Evolutionary conservation across 2,329 filamentous ascomycete species (phyloP).

Genomic region (Tolypocladium inflatum): DNA sequence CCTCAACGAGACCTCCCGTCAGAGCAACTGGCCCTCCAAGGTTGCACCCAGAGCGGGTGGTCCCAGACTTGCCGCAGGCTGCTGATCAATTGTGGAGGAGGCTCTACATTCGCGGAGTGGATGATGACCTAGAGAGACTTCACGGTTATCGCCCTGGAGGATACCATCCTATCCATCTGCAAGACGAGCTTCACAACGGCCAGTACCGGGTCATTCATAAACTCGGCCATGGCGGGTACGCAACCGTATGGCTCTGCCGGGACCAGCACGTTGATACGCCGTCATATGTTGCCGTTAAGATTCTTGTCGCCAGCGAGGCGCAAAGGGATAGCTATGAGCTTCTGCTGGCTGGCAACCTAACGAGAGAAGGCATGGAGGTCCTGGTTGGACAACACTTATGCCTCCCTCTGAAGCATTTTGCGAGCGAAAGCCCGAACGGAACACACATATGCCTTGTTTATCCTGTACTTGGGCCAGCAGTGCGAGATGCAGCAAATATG

Average conservation of each 20-base stretch:
- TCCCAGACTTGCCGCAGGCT: too few relatives aligned
- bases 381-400: background rate
- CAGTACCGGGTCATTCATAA: constrained; percentile 14
- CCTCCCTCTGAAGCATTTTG: background rate
- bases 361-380: background rate
- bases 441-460: too few relatives aligned
- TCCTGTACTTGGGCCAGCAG: too few relatives aligned
- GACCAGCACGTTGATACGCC: background rate
- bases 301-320: background rate
- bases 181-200: constrained; percentile 11
- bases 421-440: background rate
- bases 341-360: background rate
- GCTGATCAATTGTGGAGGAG: too few relatives aligned
- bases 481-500: too few relatives aligned
- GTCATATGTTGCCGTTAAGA: constrained; percentile 1
- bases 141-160: constrained; percentile 8
- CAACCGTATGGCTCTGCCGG: background rate
- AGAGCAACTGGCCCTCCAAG: too few relatives aligned
- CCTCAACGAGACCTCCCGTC: too few relatives aligned
- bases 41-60: too few relatives aligned
- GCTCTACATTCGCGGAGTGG: too few relatives aligned
- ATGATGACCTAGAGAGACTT: background rate
- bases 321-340: background rate
- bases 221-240: constrained; percentile 1
- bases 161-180: constrained; percentile 10